Base-by-base conservation (phyloP, 2,329 filamentous ascomycete genomes). In the Alternaria sp. region DNA sequence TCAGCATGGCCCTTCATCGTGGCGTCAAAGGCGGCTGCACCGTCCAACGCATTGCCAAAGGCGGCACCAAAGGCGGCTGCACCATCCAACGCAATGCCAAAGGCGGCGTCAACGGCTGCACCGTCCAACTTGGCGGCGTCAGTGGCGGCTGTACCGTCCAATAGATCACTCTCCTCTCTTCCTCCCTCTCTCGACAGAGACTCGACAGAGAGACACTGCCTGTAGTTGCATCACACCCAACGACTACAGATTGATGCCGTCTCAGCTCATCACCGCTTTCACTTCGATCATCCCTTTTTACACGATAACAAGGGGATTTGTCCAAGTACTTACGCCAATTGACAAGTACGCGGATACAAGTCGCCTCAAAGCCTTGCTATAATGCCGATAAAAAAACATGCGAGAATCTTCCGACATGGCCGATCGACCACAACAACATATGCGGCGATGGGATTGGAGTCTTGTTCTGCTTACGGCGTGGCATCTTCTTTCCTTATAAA, bases 1-100 rank as follows among this genome's bases (percentile, higher is more conserved):
- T 66, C 68, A 69, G 69, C 64, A 70, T 72, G 69, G 40, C 26
- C 46, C n/a, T 25, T 54, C 36, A 44, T 17, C 21, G 30, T 32
- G 30, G 30, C 30, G 13, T 13, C 28, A 30, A 30, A 30, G 28
- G 28, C 28, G 12, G 28, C 28, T 68, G 66, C 63, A 66, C 65
- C 19, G 55, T 68, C 21, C 43, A 45, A 11, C 63, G 59, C 43
- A 30, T 23, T 15, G 6, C 17, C 19, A 15, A 25, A 10, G 21
- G 45, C 15, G 30, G 17, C 19, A 19, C 10, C 17, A 19, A 17
- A 28, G 49, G 49, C 21, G 9, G 28, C 28, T 36, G 30, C 51
- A 54, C 25, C 46, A 12, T 25, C 58, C 44, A 44, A n/a, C 19
- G 26, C 26, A 28, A 28, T 28, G 26, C 26, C 26, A 28, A 30